phyloP scores from a whole-genome alignment of 2,329 filamentous ascomycete genomes.

The Exserohilum turcica region DNA sequence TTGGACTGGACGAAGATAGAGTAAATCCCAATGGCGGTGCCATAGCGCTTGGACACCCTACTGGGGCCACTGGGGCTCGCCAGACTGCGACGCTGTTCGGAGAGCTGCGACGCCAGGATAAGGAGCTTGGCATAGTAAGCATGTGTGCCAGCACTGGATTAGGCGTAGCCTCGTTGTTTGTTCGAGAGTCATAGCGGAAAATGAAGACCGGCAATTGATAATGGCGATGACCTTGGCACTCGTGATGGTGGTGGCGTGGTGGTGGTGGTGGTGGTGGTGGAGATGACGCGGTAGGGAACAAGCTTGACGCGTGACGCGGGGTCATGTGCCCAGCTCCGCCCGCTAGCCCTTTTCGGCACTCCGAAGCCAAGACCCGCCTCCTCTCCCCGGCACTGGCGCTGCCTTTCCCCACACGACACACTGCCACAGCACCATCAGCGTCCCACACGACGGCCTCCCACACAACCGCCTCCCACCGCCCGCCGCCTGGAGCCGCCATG shows the following conservation, averaged over 20 bases:
- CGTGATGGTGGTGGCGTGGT: neutral
- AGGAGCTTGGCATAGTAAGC: slow-evolving; percentile 82
- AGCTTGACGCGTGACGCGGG: neutral
- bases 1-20: slow-evolving; percentile 73
- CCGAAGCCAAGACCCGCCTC: neutral
- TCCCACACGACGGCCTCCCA: slow-evolving; percentile 22
- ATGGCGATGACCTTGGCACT: neutral
- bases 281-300: neutral
- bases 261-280: neutral
- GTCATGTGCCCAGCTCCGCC: slow-evolving; percentile 1
- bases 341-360: neutral
- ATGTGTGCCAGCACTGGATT: slow-evolving; percentile 67
- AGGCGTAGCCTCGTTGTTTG: slow-evolving; percentile 40
- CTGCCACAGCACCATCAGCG: slow-evolving; percentile 14
- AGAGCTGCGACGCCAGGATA: slow-evolving; percentile 68
- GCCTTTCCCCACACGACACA: slow-evolving; percentile 39
- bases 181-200: slow-evolving; percentile 30
- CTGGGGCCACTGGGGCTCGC: slow-evolving; percentile 74
- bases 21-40: slow-evolving; percentile 82
- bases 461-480: slow-evolving; percentile 10
- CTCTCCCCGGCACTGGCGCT: slow-evolving; percentile 10
- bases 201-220: neutral
- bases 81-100: slow-evolving; percentile 83
- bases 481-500: slow-evolving; percentile 13
- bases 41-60: slow-evolving; percentile 80